A percentile compares a stretch with the other conserved stretches of the same genome.
These are phyloP conservation scores for Ambrosiella cleistominuta DNA, from an alignment of 2,329 filamentous ascomycete species.

Conservation along the genomic window DNA sequence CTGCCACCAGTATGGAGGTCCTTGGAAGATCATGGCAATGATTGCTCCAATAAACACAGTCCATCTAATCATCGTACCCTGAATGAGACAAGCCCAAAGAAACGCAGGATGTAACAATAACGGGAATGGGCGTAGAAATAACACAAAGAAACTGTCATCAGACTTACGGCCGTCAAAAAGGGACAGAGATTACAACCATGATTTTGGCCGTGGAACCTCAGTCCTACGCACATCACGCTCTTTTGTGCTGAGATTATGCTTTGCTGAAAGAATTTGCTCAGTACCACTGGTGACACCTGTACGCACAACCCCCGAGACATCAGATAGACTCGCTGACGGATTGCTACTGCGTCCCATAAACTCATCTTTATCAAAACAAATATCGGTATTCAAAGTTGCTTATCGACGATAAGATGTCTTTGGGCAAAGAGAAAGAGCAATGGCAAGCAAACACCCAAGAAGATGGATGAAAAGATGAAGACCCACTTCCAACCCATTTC, in stretches of 20 bases:
- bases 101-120: slow-evolving; percentile 74
- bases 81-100: slow-evolving; percentile 60
- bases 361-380: slow-evolving; percentile 24
- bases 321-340: too few species aligned
- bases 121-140: slow-evolving; percentile 57
- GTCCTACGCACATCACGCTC: background rate
- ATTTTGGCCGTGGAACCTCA: slow-evolving; percentile 24
- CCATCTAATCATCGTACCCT: slow-evolving; percentile 87
- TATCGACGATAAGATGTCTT: slow-evolving; percentile 60
- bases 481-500: slow-evolving; percentile 70
- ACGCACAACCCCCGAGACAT: background rate
- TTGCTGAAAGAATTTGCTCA: background rate
- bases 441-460: slow-evolving; percentile 52
- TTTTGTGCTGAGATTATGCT: background rate
- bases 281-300: background rate
- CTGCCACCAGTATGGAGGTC: slow-evolving; percentile 63
- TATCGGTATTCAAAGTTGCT: slow-evolving; percentile 49
- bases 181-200: slow-evolving; percentile 41
- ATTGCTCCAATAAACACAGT: slow-evolving; percentile 82
- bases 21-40: slow-evolving; percentile 64
- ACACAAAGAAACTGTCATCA: slow-evolving; percentile 50
- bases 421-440: slow-evolving; percentile 58
- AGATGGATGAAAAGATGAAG: slow-evolving; percentile 78
- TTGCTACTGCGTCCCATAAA: background rate
- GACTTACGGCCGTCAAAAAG: slow-evolving; percentile 73